A percentile compares a stretch with the other conserved stretches of the same genome.
phyloP scores from a whole-genome alignment of 768 basidiomycete species.

The Amanita subjunquillea region DNA sequence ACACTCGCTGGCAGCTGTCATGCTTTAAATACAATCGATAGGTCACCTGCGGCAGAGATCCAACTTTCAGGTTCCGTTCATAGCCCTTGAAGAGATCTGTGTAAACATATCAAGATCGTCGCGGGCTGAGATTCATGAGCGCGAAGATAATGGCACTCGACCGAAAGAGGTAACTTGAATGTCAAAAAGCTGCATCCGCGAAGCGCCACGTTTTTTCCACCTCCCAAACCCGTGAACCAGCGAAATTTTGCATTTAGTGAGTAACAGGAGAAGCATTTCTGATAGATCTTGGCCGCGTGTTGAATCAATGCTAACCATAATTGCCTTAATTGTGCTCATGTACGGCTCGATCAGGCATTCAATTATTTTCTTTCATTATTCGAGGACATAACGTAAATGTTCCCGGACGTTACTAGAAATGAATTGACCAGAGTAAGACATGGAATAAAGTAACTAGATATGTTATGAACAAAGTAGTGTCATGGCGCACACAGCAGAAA shows the following conservation, averaged over 20 bases:
- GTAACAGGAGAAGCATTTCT: neutral
- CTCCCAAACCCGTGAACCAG: neutral
- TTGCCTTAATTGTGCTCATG: neutral
- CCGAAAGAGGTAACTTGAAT: neutral
- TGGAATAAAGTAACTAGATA: slow-evolving; percentile 2
- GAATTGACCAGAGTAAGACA: neutral
- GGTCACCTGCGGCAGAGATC: neutral
- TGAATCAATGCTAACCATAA: neutral
- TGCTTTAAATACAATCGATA: neutral
- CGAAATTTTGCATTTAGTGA: neutral
- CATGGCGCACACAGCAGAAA: neutral
- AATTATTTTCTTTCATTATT: neutral
- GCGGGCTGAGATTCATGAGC: neutral
- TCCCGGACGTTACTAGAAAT: neutral
- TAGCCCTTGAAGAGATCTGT: too few relatives aligned
- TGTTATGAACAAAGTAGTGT: neutral
- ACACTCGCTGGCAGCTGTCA: neutral
- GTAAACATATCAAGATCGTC: too few relatives aligned
- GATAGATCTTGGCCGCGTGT: neutral
- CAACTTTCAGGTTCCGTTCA: neutral
- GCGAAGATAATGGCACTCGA: neutral
- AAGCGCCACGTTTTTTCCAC: neutral
- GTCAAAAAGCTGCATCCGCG: neutral
- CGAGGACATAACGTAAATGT: neutral
- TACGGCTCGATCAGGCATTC: neutral